Evolutionary conservation across 2,329 filamentous ascomycete genomes (phyloP), one percentile per base, ranked within the genome.

Genomic region (Sphaerulina vaccinii): DNA sequence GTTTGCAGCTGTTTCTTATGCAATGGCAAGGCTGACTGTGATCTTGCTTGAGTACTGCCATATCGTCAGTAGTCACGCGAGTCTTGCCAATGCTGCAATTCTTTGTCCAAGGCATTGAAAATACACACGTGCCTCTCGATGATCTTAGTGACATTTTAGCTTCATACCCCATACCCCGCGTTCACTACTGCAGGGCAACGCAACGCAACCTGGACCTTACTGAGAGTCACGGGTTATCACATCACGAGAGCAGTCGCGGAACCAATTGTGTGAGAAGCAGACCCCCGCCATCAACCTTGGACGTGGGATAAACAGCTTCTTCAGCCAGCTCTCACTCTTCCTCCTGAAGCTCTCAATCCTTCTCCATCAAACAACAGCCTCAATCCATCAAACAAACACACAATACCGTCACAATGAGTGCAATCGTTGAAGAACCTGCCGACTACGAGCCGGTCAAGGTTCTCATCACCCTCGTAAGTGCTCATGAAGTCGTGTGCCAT

Each of bases 371-470:
- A 27, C 42, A 41, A 16, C 27, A 44, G 15, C 22, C 22, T 15
- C 29, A 38, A 42, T 33, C 9, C 10, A 15, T 41, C 49, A 19
- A n/a, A 21, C 29, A 11, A 16, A 51, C 35, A 38, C 38, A 57
- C 59, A 49, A 61, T 48, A 54, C 53, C 63, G 66, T 54, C 69
- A 73, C 67, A 61, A 76, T 76, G 74, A 76, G 74, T 76, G 74
- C 74, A 72, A 72, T 75, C 55, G 51, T 58, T 27, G 71, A 71
- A 58, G 72, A 73, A 58, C 66, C 66, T 55, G 65, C 63, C 46
- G 71, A 70, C 59, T 63, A 64, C 51, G 70, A 73, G 64, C 68
- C 71, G 33, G 77, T 83, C 75, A 79, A 82, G 72, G 81, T 83
- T 65, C 78, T 84, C 70, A 78, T 83, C 67, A 72, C 77, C 64